These are phyloP conservation scores for Penicillium antarcticum DNA, from an alignment of 495 filamentous ascomycete genomes.

Conservation along the genomic window DNA sequence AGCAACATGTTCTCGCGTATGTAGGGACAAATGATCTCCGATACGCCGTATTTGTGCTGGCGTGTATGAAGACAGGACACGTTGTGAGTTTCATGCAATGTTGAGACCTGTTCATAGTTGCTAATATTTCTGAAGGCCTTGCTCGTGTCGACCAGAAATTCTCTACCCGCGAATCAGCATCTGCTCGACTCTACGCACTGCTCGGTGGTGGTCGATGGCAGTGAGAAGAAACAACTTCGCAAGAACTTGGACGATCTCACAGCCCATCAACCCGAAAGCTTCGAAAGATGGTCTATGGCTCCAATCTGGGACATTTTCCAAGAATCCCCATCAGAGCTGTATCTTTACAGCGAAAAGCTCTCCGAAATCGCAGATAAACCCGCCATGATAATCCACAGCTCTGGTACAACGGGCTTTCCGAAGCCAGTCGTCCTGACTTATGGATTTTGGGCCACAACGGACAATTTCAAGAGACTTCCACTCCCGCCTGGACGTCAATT, in stretches of 20 bases:
- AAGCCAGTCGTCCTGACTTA: conserved; percentile 48
- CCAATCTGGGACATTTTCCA: conserved; percentile 19
- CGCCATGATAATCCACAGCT: conserved; percentile 53
- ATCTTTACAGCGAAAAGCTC: conserved; percentile 7
- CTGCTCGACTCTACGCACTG: conserved; percentile 30
- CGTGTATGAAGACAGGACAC: conserved; percentile 22
- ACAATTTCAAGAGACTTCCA: conserved; percentile 29
- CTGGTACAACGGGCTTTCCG: conserved; percentile 51
- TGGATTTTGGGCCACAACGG: conserved; percentile 40
- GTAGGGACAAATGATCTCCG: conserved; percentile 29
- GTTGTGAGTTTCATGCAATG: conserved; percentile 2
- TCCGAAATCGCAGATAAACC: conserved; percentile 36
- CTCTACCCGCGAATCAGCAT: conserved; percentile 26
- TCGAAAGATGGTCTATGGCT: conserved; percentile 12
- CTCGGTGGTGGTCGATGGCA: conserved; percentile 24
- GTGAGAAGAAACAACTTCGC: conserved; percentile 8
- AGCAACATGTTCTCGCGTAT: conserved; percentile 26
- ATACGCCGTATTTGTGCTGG: conserved; percentile 20
- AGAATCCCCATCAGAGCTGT: not conserved
- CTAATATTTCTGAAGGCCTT: conserved; percentile 16
- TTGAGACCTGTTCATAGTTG: too few species aligned
- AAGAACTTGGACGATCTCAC: conserved; percentile 7
- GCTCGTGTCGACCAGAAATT: conserved; percentile 38
- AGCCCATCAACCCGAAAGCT: conserved; percentile 2
- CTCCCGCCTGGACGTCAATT: conserved; percentile 11